Percentiles rank a stretch among this genome's conserved stretches.
Conservation (phyloP, 139 green algal genomes). For the Haematococcus lacustris region DNA sequence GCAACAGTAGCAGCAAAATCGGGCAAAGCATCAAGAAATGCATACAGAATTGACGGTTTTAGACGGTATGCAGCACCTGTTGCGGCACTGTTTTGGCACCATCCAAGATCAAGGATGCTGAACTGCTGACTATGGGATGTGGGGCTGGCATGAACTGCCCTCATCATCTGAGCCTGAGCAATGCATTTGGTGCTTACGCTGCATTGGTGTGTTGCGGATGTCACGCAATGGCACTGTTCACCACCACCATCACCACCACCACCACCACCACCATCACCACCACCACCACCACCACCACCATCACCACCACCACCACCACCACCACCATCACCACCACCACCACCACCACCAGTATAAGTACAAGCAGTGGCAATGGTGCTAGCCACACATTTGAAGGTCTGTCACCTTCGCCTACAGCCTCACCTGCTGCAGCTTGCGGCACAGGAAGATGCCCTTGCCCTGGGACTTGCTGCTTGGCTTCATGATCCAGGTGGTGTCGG, state of each 20-base stretch:
- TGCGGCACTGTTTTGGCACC: too few species aligned
- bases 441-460: conserved; percentile 75
- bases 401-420: not conserved
- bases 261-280: not conserved
- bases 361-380: not conserved
- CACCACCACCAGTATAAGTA: not conserved
- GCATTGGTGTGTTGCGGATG: too few species aligned
- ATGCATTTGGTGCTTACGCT: too few species aligned
- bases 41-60: too few species aligned
- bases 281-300: not conserved
- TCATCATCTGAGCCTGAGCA: too few species aligned
- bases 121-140: too few species aligned
- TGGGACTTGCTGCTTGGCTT: conserved; percentile 58
- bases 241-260: not conserved
- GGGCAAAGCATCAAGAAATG: too few species aligned
- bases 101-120: too few species aligned
- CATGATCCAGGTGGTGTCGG: conserved; percentile 63
- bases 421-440: conserved; percentile 71
- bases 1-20: too few species aligned
- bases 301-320: not conserved
- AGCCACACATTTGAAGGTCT: not conserved
- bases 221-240: not conserved
- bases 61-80: too few species aligned
- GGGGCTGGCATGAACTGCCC: too few species aligned
- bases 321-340: not conserved